These are phyloP conservation scores for Phytophthora parvispora DNA, from an alignment of 352 stramenopile species.

Conservation along the genomic window DNA sequence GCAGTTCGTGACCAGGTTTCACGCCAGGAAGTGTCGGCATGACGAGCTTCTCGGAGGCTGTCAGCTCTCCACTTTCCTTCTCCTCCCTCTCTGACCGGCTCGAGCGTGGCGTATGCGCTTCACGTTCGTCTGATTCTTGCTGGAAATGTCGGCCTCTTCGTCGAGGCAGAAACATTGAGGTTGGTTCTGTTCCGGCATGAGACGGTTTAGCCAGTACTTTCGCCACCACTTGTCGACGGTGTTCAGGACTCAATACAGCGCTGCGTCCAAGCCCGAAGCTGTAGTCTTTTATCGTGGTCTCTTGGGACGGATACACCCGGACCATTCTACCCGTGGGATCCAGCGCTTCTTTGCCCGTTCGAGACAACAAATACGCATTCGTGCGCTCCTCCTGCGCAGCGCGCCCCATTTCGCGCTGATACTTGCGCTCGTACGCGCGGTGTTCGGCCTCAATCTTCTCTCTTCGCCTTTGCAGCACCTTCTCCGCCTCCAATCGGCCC, in stretches of 20 bases:
- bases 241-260: constrained; percentile 45
- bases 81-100: constrained; percentile 10
- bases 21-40: constrained; percentile 25
- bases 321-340: constrained; percentile 72
- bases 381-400: constrained; percentile 63
- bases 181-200: constrained; percentile 34
- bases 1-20: constrained; percentile 41
- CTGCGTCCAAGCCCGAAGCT: constrained; percentile 78
- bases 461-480: constrained; percentile 40
- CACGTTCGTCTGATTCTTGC: constrained; percentile 3
- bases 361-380: constrained; percentile 60
- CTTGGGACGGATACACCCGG: constrained; percentile 76
- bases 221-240: constrained; percentile 54
- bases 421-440: constrained; percentile 69
- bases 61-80: constrained; percentile 11
- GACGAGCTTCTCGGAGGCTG: constrained; percentile 3
- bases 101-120: background rate
- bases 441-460: constrained; percentile 53
- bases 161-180: constrained; percentile 40
- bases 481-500: constrained; percentile 61
- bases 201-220: constrained; percentile 53
- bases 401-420: constrained; percentile 78
- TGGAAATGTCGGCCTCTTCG: background rate
- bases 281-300: constrained; percentile 75
- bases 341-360: constrained; percentile 66